Evolutionary conservation across 257 asterid species (phyloP).

Genomic region (Solanum verrucosum): DNA sequence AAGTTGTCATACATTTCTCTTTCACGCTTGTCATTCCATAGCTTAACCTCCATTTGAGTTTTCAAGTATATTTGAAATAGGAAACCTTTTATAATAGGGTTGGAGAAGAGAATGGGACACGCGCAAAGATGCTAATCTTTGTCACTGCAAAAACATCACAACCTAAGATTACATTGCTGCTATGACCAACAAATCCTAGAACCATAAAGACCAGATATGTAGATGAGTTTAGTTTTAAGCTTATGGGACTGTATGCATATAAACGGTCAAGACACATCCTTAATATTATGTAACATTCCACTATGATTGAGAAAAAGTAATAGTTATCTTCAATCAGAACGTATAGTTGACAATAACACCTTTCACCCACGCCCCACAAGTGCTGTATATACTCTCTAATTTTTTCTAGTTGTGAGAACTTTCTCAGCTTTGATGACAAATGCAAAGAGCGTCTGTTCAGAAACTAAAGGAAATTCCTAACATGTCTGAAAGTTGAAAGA

Average conservation of each 20-base stretch:
- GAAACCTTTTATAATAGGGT: not conserved
- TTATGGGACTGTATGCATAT: not conserved
- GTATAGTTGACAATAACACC: not conserved
- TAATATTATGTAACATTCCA: not conserved
- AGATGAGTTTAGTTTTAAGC: not conserved
- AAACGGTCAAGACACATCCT: not conserved
- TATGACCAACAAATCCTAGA: not conserved
- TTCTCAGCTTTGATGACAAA: not conserved
- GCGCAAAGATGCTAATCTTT: slow-evolving; percentile 52
- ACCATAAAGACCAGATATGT: not conserved
- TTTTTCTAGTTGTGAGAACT: not conserved
- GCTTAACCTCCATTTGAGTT: slow-evolving; percentile 73
- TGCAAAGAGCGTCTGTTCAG: not conserved
- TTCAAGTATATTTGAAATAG: not conserved
- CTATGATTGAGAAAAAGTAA: not conserved
- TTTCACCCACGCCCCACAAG: not conserved
- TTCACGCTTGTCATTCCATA: slow-evolving; percentile 96
- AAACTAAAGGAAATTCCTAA: not conserved
- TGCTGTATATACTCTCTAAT: no score
- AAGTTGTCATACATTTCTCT: slow-evolving; percentile 90
- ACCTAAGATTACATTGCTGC: not conserved
- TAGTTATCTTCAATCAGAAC: not conserved
- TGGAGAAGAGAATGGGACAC: slow-evolving; percentile 99
- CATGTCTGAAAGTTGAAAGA: not conserved
- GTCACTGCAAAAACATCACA: slow-evolving; percentile 20